Conservation (phyloP, 805 yeast genomes). For the Candida andamanensis region DNA sequence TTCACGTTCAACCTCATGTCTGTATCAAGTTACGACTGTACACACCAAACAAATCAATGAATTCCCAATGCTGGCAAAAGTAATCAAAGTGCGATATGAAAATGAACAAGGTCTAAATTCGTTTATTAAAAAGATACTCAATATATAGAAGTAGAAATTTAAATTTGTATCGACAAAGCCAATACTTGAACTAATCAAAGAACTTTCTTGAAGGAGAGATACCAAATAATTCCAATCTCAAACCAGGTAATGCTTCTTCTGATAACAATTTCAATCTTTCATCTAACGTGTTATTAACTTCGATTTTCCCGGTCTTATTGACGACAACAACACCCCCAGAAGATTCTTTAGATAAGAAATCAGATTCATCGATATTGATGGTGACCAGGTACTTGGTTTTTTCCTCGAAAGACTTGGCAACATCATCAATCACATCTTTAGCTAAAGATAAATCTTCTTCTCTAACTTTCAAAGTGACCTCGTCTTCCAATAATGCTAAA, state of each 20-base stretch:
- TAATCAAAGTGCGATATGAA: too few relatives aligned
- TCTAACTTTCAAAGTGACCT: slow-evolving; percentile 61
- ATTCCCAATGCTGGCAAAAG: too few relatives aligned
- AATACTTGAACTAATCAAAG: slow-evolving; percentile 53
- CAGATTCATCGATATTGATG: slow-evolving; percentile 50
- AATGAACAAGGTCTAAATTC: too few relatives aligned
- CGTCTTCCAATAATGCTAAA: slow-evolving; percentile 66
- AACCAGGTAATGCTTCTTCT: slow-evolving; percentile 85
- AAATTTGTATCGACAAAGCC: too few relatives aligned
- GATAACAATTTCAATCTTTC: slow-evolving; percentile 84
- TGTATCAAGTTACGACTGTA: too few relatives aligned
- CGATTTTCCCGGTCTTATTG: slow-evolving; percentile 75
- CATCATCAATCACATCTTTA: slow-evolving; percentile 55
- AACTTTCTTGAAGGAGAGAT: slow-evolving; percentile 82
- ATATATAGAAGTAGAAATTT: too few relatives aligned
- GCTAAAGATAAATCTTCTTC: slow-evolving; percentile 59
- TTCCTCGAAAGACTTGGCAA: slow-evolving; percentile 58
- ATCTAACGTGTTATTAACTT: slow-evolving; percentile 87
- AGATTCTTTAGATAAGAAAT: slow-evolving; percentile 54
- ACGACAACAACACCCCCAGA: slow-evolving; percentile 84
- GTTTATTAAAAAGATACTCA: too few relatives aligned
- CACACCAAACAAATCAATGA: too few relatives aligned
- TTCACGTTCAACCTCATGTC: too few relatives aligned
- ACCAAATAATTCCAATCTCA: slow-evolving; percentile 86
- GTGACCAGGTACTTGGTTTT: slow-evolving; percentile 55